Evolutionary conservation across 148 eudicot genomes (phyloP).

Genomic region (Diospyros lotus): DNA sequence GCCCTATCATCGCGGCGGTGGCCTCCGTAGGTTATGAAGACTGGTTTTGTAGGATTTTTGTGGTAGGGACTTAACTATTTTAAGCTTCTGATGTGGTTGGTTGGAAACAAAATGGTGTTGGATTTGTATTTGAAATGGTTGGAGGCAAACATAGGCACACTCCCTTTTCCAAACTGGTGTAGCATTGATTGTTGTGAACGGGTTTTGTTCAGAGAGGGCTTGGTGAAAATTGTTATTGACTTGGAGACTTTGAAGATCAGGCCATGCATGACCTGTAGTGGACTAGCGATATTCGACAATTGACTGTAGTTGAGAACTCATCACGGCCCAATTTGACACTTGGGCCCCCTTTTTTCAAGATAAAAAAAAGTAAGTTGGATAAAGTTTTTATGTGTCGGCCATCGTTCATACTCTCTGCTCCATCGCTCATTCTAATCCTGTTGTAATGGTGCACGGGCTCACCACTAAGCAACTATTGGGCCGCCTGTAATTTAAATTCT

Average conservation of each 20-base stretch:
- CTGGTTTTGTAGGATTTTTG: constrained; percentile 1
- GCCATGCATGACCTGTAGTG: too few relatives aligned
- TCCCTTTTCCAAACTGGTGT: background rate
- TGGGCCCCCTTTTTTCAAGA: too few relatives aligned
- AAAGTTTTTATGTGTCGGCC: too few relatives aligned
- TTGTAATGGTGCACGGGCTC: too few relatives aligned
- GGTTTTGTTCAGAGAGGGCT: background rate
- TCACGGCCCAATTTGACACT: too few relatives aligned
- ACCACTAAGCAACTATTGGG: too few relatives aligned
- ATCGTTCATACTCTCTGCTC: too few relatives aligned
- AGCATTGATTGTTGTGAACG: background rate
- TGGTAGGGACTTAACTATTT: background rate
- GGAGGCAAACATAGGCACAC: background rate
- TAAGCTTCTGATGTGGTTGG: background rate
- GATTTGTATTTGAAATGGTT: background rate
- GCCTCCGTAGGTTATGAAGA: constrained; percentile 20
- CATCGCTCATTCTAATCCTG: too few relatives aligned
- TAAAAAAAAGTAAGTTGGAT: too few relatives aligned
- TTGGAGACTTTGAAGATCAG: background rate
- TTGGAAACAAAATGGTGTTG: background rate
- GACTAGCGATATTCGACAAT: too few relatives aligned
- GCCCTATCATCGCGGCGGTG: constrained; percentile 20
- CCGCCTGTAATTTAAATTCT: too few relatives aligned
- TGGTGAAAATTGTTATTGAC: background rate
- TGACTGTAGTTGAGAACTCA: too few relatives aligned